A percentile compares a stretch with the other conserved stretches of the same genome.
phyloP scores from a whole-genome alignment of 192 early-diverging fungal genomes.

The Thamnidium elegans region DNA sequence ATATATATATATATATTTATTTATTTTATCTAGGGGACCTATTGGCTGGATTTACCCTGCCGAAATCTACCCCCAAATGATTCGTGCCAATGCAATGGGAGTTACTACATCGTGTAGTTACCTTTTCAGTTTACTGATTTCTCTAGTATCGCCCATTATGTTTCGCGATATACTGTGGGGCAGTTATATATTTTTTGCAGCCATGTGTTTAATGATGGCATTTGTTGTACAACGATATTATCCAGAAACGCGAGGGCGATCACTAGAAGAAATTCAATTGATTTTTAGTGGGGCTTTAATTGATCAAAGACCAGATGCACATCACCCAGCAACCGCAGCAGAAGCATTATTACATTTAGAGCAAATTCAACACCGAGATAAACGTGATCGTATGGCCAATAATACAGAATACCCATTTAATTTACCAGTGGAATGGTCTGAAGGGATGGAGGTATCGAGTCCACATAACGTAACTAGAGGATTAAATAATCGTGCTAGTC shows the following conservation, averaged over 20 bases:
- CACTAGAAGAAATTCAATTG: slow-evolving; percentile 36
- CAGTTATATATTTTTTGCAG: slow-evolving; percentile 67
- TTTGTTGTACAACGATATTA: slow-evolving; percentile 61
- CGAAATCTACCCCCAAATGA: slow-evolving; percentile 79
- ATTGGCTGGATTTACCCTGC: slow-evolving; percentile 63
- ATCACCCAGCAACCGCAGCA: slow-evolving; percentile 39
- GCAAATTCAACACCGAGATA: slow-evolving; percentile 23
- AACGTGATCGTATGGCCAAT: slow-evolving; percentile 10
- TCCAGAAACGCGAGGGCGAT: slow-evolving; percentile 70
- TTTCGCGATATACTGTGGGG: slow-evolving; percentile 60
- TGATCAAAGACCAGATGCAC: slow-evolving; percentile 31
- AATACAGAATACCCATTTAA: not conserved
- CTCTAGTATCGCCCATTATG: slow-evolving; percentile 66
- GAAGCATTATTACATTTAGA: slow-evolving; percentile 29
- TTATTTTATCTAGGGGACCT: slow-evolving; percentile 63
- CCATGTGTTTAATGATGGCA: slow-evolving; percentile 56
- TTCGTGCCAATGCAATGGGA: slow-evolving; percentile 84
- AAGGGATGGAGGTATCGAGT: not conserved
- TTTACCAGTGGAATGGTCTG: not conserved
- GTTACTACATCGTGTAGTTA: slow-evolving; percentile 85
- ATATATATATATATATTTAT: not conserved
- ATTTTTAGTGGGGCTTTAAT: slow-evolving; percentile 33
- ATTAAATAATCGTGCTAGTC: not conserved
- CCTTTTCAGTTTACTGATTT: slow-evolving; percentile 77
- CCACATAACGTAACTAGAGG: slow-evolving; percentile 4